Base-by-base conservation (phyloP, 176 grass and related monocot genomes). In the Paspalum vaginatum region DNA sequence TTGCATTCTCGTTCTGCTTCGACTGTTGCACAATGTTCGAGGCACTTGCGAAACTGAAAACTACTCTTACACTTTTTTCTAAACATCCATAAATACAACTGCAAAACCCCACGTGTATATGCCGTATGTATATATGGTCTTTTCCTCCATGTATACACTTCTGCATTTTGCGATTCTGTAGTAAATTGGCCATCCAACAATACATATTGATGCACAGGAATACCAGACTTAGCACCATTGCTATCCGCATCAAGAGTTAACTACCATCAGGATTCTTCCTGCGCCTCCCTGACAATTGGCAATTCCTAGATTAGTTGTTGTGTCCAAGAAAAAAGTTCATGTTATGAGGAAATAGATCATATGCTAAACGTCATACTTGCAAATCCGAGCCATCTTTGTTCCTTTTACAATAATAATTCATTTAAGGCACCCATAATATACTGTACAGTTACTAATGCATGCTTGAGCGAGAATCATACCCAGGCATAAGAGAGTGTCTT, bases 251-350 rank as follows among this genome's bases (percentile, higher is more conserved):
- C 74, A n/a, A 70, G 53, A 74, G 46, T 92, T 61, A 91, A 70
- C 53, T 84, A 51, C 71, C 52, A 64, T 71, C 61, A 66, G 81
- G 40, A 87, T 74, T 81, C 53, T 86, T 90, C 70, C 48, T 75
- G 67, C 70, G 82, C 79, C 93, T 88, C 58, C 85, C 93, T 95
- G 89, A 22, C 20, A 84, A 89, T 84, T 56, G 14, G 38, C 39
- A 81, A 80, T 78, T 75, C 44, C 27, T 22, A 56, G 10, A 47
- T 88, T 54, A 84, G 76, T 58, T 44, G 12, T 21, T 47, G 71
- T 56, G 43, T 50, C 15, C 5, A 14, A 26, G 38, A 78, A 37
- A 58, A 41, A 78, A 27, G 53, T 82, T 82, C 42, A 10, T 77
- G 24, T 9, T 24, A 63, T 75, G 9, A 11, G 6, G 9, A 43